A percentile compares a stretch with the other conserved stretches of the same genome.
Evolutionary conservation across 306 rosid species (phyloP).

Genomic region (Cicer chorassanicum): DNA sequence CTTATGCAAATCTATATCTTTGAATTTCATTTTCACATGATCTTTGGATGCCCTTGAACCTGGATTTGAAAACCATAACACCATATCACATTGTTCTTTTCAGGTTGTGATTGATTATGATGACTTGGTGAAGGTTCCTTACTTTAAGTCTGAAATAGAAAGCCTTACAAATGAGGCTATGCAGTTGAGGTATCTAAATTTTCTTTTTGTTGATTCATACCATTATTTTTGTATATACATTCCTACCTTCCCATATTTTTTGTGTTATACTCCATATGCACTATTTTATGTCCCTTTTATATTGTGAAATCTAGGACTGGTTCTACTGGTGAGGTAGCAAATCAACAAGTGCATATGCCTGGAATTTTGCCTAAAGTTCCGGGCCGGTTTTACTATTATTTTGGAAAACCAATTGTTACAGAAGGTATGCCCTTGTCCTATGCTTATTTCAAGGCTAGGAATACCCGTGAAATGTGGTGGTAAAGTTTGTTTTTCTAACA

Average conservation of each 20-base stretch:
- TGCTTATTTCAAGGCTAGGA: not conserved
- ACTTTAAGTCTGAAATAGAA: conserved; percentile 59
- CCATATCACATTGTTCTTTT: conserved; percentile 41
- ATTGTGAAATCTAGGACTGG: conserved; percentile 53
- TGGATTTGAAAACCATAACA: conserved; percentile 32
- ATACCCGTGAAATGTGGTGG: conserved; percentile 1
- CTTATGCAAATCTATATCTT: not conserved
- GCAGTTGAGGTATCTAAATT: conserved; percentile 63
- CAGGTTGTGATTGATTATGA: conserved; percentile 84
- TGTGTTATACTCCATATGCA: not conserved
- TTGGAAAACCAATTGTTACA: conserved; percentile 89
- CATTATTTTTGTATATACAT: not conserved
- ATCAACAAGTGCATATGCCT: conserved; percentile 77
- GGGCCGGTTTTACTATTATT: conserved; percentile 82
- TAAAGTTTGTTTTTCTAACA: conserved; percentile 1
- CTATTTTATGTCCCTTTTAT: conserved; percentile 10
- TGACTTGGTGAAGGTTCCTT: conserved; percentile 85
- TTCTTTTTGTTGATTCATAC: conserved; percentile 29
- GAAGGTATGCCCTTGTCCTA: conserved; percentile 54
- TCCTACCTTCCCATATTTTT: conserved; percentile 20
- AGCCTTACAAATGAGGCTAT: conserved; percentile 55
- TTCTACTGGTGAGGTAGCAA: conserved; percentile 69
- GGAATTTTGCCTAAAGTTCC: conserved; percentile 81
- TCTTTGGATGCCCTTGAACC: conserved; percentile 30
- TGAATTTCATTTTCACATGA: conserved; percentile 19